Conservation (phyloP, 495 filamentous ascomycete genomes). For the Letharia columbiana region DNA sequence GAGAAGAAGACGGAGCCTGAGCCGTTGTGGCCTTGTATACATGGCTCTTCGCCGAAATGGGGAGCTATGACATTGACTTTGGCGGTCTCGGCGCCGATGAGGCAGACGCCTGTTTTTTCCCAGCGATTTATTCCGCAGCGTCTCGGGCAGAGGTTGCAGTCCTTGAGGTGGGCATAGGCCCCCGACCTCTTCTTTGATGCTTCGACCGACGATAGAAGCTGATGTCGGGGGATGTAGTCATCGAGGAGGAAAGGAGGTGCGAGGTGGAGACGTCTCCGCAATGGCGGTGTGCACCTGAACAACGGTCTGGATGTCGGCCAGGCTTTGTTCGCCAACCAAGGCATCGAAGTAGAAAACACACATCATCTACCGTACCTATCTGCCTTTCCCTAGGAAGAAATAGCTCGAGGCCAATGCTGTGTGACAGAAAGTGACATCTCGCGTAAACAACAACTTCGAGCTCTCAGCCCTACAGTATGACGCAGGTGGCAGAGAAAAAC, state of each 20-base stretch:
- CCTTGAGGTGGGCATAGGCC: constrained; percentile 58
- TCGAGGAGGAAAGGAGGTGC: constrained; percentile 71
- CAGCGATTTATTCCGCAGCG: constrained; percentile 66
- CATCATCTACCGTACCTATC: background rate
- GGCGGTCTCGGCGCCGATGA: constrained; percentile 59
- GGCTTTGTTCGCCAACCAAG: background rate
- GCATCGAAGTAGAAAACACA: background rate
- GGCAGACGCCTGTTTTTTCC: constrained; percentile 60
- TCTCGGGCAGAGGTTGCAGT: constrained; percentile 71
- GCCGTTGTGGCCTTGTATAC: constrained; percentile 67
- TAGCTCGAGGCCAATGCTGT: no score
- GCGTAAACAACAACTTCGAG: no score
- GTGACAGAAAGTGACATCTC: no score
- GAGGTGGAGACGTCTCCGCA: constrained; percentile 45
- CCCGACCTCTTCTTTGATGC: constrained; percentile 54
- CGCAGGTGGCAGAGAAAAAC: constrained; percentile 2
- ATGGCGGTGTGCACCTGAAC: background rate
- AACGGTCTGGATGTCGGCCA: constrained; percentile 22
- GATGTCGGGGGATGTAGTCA: constrained; percentile 60
- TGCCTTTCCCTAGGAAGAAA: background rate
- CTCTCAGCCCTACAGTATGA: constrained; percentile 12
- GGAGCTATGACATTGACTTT: constrained; percentile 71
- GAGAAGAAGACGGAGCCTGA: constrained; percentile 69
- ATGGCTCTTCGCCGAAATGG: constrained; percentile 58
- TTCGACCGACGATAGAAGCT: constrained; percentile 49